Base-by-base conservation (phyloP, 1,139 yeast genomes). In the Pneumocystis sp. region DNA sequence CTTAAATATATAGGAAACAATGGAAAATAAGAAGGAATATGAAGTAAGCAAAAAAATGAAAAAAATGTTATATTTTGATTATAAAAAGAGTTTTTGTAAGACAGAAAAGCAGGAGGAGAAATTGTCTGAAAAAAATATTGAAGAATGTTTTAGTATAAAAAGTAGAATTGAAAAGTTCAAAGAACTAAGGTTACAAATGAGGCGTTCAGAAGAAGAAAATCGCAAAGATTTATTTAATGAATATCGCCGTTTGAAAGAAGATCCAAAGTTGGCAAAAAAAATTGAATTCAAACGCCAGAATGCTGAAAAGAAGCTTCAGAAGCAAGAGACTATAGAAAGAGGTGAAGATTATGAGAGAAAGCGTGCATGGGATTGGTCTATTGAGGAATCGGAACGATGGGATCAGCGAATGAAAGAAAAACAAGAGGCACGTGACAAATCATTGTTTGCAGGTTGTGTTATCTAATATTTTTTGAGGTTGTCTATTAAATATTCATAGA, bases 311-410 rank as follows among this genome's bases (percentile, higher is more conserved):
- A 82, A 80, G 68, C 75, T 80, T 7, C 77, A 76, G 3, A 74
- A 74, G 67, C 66, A 74, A 10, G 81, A 79, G 44, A 74, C 77
- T 0, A 74, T 73, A 34, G 78, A 76, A 19, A 74, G 70, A 2
- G 81, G 80, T 0, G 78, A 76, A 35, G 79, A 78, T 63, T 75
- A 73, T 67, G 80, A 79, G 34, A 73, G 83, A 21, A 70, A 76
- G 62, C 76, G 81, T 63, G 81, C 82, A 4, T 76, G 87, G 79
- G 82, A 81, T 63, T 88, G 87, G 77, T 81, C 89, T 0, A 81
- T 87, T 1, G 85, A 83, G 66, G 88, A 89, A 65, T 81, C 84
- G 65, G 89, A 85, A 70, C 77, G 78, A 65, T 87, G 95, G 93
- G 82, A 82, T 37, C 76, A 74, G 56, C 80, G 78, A 68, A 74